Conservation (phyloP, 225 moss, liverwort and hornwort genomes). For the Marchantia paleacea region DNA sequence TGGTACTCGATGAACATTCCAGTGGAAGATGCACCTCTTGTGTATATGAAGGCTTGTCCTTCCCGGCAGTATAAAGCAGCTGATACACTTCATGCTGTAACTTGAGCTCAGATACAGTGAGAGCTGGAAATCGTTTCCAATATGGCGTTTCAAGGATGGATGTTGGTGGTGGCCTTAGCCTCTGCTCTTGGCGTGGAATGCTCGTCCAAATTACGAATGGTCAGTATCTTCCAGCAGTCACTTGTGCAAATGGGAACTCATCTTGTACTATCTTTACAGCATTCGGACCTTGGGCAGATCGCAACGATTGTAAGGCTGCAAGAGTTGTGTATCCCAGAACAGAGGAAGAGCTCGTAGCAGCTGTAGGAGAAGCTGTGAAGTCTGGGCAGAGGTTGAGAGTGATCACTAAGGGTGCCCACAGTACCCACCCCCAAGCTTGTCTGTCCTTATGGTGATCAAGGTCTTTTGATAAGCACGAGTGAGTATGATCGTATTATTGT, state of each 20-base stretch:
- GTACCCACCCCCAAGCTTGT: conserved; percentile 39
- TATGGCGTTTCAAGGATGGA: not conserved
- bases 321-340: conserved; percentile 44
- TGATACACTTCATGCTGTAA: no score
- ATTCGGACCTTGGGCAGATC: conserved; percentile 6
- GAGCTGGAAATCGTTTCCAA: no score
- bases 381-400: conserved; percentile 52
- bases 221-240: not conserved
- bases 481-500: conserved; percentile 24
- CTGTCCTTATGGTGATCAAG: conserved; percentile 42
- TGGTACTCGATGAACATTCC: no score
- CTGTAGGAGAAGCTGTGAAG: conserved; percentile 40
- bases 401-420: conserved; percentile 36
- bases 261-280: not conserved
- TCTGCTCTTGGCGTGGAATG: not conserved
- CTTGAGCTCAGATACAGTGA: no score
- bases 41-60: no score
- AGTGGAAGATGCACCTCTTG: no score
- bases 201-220: not conserved
- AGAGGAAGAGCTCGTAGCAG: conserved; percentile 45
- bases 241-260: not conserved
- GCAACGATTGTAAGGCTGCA: conserved; percentile 20
- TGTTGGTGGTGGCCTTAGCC: not conserved
- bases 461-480: conserved; percentile 35
- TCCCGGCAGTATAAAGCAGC: no score